Conservation (phyloP, 306 rosid genomes). For the Gynostemma pentaphyllum region DNA sequence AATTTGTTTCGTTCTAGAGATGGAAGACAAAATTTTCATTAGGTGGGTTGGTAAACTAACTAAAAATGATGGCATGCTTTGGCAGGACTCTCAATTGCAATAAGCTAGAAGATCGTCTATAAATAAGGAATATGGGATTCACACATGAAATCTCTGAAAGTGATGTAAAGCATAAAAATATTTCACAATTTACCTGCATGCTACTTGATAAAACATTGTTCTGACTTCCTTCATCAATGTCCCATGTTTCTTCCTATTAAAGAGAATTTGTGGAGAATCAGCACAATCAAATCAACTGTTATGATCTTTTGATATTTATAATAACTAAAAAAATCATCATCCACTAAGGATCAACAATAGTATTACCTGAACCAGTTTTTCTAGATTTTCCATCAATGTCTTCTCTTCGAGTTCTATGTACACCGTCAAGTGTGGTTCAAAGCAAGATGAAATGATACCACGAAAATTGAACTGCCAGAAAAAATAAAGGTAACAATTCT, state of each 20-base stretch:
- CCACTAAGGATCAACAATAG: neutral
- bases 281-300: constrained; percentile 5
- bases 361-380: constrained; percentile 93
- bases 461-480: constrained; percentile 96
- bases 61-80: neutral
- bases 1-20: neutral
- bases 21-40: neutral
- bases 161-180: neutral
- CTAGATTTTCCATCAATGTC: constrained; percentile 88
- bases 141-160: neutral
- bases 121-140: no score
- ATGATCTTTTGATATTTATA: neutral
- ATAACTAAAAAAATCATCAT: neutral
- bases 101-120: neutral
- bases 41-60: neutral
- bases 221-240: constrained; percentile 96
- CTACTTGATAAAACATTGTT: constrained; percentile 89
- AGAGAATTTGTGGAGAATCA: constrained; percentile 9
- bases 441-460: constrained; percentile 96
- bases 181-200: constrained; percentile 57
- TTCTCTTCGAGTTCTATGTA: constrained; percentile 94
- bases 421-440: constrained; percentile 89
- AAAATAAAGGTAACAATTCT: constrained; percentile 18
- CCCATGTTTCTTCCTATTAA: constrained; percentile 94
- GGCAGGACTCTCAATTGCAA: neutral